Evolutionary conservation across 2,329 filamentous ascomycete species (phyloP), one percentile per base, ranked within the genome.

Genomic region (Colletotrichum brevisporum): DNA sequence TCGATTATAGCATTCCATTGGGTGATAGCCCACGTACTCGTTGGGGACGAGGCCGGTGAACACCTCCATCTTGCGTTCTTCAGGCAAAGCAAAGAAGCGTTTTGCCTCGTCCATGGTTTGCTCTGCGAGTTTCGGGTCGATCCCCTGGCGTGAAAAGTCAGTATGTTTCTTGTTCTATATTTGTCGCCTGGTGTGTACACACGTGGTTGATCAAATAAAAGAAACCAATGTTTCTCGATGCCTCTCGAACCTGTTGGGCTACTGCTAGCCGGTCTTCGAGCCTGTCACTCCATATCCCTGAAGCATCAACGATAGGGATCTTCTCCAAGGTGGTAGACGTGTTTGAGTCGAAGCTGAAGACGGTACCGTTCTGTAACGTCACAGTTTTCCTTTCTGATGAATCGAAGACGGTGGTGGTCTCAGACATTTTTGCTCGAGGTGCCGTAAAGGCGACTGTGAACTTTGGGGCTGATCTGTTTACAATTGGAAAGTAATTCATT

Each of bases 21-120:
- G 77, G 52, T 79, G 76, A 55, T 77, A 79, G 12, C 78, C 77
- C 60, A 72, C 73, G 63, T 75, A 80, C 54, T 82, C 79, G 21
- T 76, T 77, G 0, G 76, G 77, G 0, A 81, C 74, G 15, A 77
- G 70, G 2, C 77, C 78, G 3, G 79, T 86, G 71, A 82, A 83
- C 2, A 85, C 84, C 47, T 84, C 79, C 66, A 85, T 77, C 71
- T 85, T 86, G 70, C 82, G 83, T 63, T 83, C 79, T 5, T 80
- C 74, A 0, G 82, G 78, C 2, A 84, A 73, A 2, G 78, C 74
- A 62, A 86, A 86, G 62, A 86, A 82, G 1, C 76, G 74, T 31
- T 80, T 78, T 1, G 80, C 79, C 63, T 83, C 81, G 50, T 75
- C 31, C 26, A 82, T 79, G 1, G 82, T 78, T 0, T 66, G 69